Evolutionary conservation across 306 rosid genomes (phyloP).

Genomic region (Luffa aegyptiaca): DNA sequence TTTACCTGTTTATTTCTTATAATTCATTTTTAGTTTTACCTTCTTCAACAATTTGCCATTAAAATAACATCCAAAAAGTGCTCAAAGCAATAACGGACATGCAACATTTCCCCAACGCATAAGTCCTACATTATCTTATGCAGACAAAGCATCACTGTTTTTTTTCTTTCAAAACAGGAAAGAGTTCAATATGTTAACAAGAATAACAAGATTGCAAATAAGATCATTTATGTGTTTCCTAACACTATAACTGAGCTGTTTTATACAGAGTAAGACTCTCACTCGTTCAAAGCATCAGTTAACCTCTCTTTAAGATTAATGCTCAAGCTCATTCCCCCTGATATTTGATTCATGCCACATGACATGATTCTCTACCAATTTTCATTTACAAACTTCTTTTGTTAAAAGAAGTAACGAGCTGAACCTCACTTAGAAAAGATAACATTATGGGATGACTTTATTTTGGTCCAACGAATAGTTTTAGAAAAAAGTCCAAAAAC

Average conservation of each 20-base stretch:
- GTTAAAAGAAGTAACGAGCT: neutral
- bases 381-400: neutral
- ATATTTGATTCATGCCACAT: neutral
- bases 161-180: neutral
- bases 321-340: neutral
- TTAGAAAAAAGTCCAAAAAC: neutral
- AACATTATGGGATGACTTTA: neutral
- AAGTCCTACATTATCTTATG: neutral
- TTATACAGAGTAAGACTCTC: neutral
- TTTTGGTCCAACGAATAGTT: neutral
- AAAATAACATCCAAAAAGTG: neutral
- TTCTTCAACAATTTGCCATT: neutral
- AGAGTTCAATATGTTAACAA: neutral
- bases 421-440: neutral
- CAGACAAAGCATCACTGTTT: neutral
- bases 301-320: neutral
- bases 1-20: neutral
- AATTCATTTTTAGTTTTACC: neutral
- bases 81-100: neutral
- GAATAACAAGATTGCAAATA: neutral
- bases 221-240: neutral
- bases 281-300: neutral
- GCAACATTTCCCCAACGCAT: neutral
- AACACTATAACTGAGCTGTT: neutral
- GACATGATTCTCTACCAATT: neutral